phyloP scores from a whole-genome alignment of 345 rosid species.

The Aethionema arabicum region DNA sequence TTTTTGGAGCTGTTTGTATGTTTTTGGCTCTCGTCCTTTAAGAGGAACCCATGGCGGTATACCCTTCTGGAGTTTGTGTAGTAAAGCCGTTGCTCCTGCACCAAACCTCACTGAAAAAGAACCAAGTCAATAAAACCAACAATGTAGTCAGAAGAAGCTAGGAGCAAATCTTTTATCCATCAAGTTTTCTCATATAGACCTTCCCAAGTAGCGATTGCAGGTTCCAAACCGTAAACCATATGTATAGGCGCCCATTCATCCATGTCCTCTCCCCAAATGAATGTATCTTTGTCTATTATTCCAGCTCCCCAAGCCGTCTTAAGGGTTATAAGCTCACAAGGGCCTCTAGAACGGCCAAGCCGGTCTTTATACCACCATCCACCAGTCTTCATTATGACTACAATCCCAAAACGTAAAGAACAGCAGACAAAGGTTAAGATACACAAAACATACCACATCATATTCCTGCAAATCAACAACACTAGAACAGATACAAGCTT shows the following conservation, averaged over 20 bases:
- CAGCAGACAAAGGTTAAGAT: constrained; percentile 9
- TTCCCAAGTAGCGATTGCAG: constrained; percentile 95
- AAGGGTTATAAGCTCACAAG: constrained; percentile 78
- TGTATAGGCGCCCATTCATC: constrained; percentile 97
- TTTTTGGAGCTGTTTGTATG: constrained; percentile 73
- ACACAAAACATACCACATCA: not conserved
- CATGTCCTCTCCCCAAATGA: constrained; percentile 91
- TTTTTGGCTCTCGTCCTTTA: constrained; percentile 73
- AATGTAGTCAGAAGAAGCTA: not conserved
- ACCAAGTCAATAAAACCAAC: constrained; percentile 5
- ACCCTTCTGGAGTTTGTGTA: constrained; percentile 87
- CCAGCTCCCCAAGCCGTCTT: constrained; percentile 94
- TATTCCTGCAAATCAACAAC: constrained; percentile 4
- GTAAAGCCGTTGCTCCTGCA: constrained; percentile 78
- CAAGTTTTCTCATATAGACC: constrained; percentile 43
- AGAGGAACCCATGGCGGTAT: constrained; percentile 87
- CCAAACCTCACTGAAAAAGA: constrained; percentile 72
- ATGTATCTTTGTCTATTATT: constrained; percentile 85
- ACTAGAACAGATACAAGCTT: not conserved
- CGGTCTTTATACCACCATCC: constrained; percentile 93
- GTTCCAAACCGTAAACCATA: constrained; percentile 92
- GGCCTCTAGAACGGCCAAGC: constrained; percentile 87
- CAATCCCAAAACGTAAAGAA: constrained; percentile 13
- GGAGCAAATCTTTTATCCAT: not conserved
- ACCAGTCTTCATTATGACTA: constrained; percentile 83